phyloP scores from a whole-genome alignment of 31 red algal species.

The Endocladia muricata region DNA sequence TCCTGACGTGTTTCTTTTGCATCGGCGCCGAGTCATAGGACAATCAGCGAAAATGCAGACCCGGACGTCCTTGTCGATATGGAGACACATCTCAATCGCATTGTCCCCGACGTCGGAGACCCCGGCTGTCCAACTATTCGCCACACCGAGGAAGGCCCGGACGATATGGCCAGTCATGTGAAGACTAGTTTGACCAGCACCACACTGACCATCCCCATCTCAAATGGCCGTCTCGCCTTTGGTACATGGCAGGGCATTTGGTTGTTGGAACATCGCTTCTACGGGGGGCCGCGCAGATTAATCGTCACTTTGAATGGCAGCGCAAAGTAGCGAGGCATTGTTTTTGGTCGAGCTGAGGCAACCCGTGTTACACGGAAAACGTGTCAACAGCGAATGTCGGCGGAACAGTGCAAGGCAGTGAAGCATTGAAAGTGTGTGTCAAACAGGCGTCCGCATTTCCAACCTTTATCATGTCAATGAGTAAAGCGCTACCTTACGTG shows the following conservation, averaged over 20 bases:
- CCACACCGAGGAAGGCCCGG: slow-evolving; percentile 75
- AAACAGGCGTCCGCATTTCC: no score
- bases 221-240: slow-evolving; percentile 65
- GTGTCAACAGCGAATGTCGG: no score
- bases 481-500: no score
- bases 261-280: slow-evolving; percentile 69
- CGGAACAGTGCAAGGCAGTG: no score
- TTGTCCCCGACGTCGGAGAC: slow-evolving; percentile 66
- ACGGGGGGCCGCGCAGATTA: slow-evolving; percentile 47
- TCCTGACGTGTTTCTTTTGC: background rate
- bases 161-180: slow-evolving; percentile 88
- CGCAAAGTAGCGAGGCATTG: slow-evolving; percentile 9
- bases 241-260: slow-evolving; percentile 88
- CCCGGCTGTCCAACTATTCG: slow-evolving; percentile 55
- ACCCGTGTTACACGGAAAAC: no score
- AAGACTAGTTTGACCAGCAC: slow-evolving; percentile 61
- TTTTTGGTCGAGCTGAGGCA: no score
- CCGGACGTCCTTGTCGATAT: slow-evolving; percentile 78
- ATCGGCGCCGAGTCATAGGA: no score
- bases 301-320: slow-evolving; percentile 59
- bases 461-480: no score
- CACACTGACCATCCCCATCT: slow-evolving; percentile 62
- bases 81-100: slow-evolving; percentile 63
- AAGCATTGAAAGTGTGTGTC: no score
- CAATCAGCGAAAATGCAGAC: slow-evolving; percentile 81